A percentile compares a stretch with the other conserved stretches of the same genome.
Evolutionary conservation across 2,329 filamentous ascomycete genomes (phyloP).

Genomic region (Clarireedia homoeocarpa): DNA sequence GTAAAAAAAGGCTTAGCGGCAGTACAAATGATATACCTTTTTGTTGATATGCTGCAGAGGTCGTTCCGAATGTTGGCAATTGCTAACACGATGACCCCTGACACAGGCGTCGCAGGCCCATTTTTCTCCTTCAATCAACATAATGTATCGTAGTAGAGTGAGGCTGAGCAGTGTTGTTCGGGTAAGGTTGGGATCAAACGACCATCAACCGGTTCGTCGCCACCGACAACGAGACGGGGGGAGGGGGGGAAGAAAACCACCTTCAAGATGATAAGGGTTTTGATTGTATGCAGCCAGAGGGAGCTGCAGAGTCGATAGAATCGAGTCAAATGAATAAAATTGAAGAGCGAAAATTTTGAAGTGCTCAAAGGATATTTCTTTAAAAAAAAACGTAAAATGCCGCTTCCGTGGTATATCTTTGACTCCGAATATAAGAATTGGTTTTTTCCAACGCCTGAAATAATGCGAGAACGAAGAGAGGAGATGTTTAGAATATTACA

Average conservation of each 20-base stretch:
- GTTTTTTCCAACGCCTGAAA: conserved; percentile 22
- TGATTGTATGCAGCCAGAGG: conserved; percentile 24
- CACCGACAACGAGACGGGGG: conserved; percentile 2
- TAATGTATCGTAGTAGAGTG: conserved; percentile 28
- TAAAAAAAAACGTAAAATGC: conserved; percentile 13
- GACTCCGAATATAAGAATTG: conserved; percentile 13
- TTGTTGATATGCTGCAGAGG: conserved; percentile 92
- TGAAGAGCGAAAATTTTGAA: conserved; percentile 6
- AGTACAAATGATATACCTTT: conserved; percentile 42
- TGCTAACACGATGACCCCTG: conserved; percentile 96
- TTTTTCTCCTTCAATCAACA: conserved; percentile 93
- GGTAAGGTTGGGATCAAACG: conserved; percentile 14
- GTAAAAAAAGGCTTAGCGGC: background rate
- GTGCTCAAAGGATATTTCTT: conserved; percentile 8
- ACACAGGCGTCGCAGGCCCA: conserved; percentile 91
- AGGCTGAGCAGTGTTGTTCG: background rate
- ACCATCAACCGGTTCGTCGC: conserved; percentile 16
- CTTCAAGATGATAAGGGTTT: conserved; percentile 21
- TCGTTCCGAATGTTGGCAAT: conserved; percentile 91
- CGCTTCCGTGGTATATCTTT: conserved; percentile 25
- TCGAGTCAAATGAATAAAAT: conserved; percentile 25
- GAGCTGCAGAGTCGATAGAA: conserved; percentile 29
- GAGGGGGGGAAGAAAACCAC: conserved; percentile 18
- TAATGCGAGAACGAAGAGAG: conserved; percentile 19
- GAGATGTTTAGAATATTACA: conserved; percentile 13